A percentile compares a stretch with the other conserved stretches of the same genome.
These are phyloP conservation scores for Toxicodendron radicans DNA, from an alignment of 345 rosid genomes.

Conservation along the genomic window DNA sequence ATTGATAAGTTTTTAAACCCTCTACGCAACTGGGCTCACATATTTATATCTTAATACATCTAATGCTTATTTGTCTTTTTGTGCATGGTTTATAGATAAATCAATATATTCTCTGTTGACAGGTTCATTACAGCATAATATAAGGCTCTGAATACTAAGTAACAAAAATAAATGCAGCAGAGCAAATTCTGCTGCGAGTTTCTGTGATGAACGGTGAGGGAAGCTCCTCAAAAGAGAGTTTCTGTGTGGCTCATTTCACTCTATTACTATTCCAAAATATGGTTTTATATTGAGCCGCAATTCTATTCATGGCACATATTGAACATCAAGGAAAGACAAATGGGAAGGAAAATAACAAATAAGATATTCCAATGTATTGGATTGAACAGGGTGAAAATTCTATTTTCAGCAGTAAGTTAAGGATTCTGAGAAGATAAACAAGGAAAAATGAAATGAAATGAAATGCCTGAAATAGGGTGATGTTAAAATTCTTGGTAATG, in stretches of 20 bases:
- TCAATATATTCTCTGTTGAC: constrained; percentile 11
- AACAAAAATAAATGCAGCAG: neutral
- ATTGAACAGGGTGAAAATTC: too few relatives aligned
- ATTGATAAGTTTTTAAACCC: constrained; percentile 11
- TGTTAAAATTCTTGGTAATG: too few relatives aligned
- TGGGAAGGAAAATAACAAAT: too few relatives aligned
- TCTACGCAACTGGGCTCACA: neutral
- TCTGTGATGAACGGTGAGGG: neutral
- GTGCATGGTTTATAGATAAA: constrained; percentile 4
- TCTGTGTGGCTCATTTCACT: neutral
- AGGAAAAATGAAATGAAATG: too few relatives aligned
- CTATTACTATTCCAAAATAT: neutral
- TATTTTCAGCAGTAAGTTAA: too few relatives aligned
- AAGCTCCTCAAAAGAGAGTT: neutral
- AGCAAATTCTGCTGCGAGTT: neutral
- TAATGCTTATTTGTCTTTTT: neutral
- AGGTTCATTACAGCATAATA: neutral
- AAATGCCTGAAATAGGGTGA: too few relatives aligned
- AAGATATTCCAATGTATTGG: too few relatives aligned
- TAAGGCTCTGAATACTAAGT: neutral
- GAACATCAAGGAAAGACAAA: neutral
- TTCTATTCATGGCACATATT: neutral
- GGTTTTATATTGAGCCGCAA: neutral
- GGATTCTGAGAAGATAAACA: too few relatives aligned
- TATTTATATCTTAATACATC: neutral